Conservation (phyloP, 495 filamentous ascomycete species). For the Talaromyces adpressus region DNA sequence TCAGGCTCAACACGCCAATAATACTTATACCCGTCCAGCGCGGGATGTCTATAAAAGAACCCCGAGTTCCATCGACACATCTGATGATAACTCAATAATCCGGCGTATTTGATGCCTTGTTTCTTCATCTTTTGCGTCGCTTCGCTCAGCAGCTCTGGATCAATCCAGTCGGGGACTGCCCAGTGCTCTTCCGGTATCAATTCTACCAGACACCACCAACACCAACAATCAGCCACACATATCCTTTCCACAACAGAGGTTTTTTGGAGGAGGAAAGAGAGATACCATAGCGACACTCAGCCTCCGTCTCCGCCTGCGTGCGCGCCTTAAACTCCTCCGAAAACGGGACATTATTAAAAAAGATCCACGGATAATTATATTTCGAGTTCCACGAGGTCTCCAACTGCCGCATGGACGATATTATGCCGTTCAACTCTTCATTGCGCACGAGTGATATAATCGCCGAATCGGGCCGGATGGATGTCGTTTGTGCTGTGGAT, state of each 20-base stretch:
- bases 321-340: constrained; percentile 86
- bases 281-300: constrained; percentile 74
- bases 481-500: neutral
- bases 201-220: constrained; percentile 40
- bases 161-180: constrained; percentile 88
- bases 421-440: constrained; percentile 75
- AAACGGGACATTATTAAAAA: constrained; percentile 96
- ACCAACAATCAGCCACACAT: neutral
- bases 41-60: constrained; percentile 94
- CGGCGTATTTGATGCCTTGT: constrained; percentile 81
- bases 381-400: constrained; percentile 96
- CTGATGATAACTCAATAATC: constrained; percentile 87
- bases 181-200: constrained; percentile 91
- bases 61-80: constrained; percentile 99
- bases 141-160: constrained; percentile 74
- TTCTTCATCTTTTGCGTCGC: constrained; percentile 75
- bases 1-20: constrained; percentile 99
- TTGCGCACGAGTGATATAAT: constrained; percentile 89
- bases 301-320: constrained; percentile 75
- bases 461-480: constrained; percentile 82
- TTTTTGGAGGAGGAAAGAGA: constrained; percentile 2
- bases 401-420: constrained; percentile 81
- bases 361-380: constrained; percentile 99
- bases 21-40: constrained; percentile 71
- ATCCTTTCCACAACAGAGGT: neutral